Percentiles rank a stretch among this genome's conserved stretches.
These are phyloP conservation scores for Lagerstroemia speciosa DNA, from an alignment of 345 rosid species.

Conservation along the genomic window DNA sequence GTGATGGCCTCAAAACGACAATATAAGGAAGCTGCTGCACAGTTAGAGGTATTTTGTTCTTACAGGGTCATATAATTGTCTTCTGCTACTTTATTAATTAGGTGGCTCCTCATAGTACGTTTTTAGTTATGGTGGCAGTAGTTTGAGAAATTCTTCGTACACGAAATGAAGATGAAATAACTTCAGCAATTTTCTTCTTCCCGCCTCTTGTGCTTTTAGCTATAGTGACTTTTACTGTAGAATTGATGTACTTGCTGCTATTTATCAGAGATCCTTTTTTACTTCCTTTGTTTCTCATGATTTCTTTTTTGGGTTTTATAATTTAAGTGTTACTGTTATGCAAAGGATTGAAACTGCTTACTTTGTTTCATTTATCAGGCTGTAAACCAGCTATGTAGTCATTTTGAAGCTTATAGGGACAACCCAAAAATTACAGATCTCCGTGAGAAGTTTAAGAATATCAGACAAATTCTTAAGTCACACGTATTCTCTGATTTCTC, in stretches of 20 bases:
- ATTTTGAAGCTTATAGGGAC: constrained; percentile 96
- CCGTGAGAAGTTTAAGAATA: constrained; percentile 88
- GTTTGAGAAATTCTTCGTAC: background rate
- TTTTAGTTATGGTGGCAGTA: background rate
- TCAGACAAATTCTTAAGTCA: constrained; percentile 90
- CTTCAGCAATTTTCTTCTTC: background rate
- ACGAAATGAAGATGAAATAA: background rate
- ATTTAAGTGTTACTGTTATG: background rate
- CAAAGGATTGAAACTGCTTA: constrained; percentile 2
- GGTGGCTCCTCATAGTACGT: background rate
- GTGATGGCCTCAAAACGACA: constrained; percentile 96
- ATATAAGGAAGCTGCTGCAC: constrained; percentile 96
- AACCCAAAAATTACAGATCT: constrained; percentile 96
- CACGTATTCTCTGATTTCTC: constrained; percentile 94
- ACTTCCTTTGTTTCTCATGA: background rate
- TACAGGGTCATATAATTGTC: background rate
- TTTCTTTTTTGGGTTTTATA: background rate
- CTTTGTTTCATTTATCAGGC: constrained; percentile 55
- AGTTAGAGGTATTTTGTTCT: constrained; percentile 62
- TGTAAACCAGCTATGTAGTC: constrained; percentile 91
- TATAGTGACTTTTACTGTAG: background rate
- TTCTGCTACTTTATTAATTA: background rate
- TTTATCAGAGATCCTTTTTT: too few species aligned
- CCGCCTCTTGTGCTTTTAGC: background rate
- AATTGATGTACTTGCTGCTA: background rate